Conservation (phyloP, 805 yeast species). For the Aciculoconidium aculeatum region DNA sequence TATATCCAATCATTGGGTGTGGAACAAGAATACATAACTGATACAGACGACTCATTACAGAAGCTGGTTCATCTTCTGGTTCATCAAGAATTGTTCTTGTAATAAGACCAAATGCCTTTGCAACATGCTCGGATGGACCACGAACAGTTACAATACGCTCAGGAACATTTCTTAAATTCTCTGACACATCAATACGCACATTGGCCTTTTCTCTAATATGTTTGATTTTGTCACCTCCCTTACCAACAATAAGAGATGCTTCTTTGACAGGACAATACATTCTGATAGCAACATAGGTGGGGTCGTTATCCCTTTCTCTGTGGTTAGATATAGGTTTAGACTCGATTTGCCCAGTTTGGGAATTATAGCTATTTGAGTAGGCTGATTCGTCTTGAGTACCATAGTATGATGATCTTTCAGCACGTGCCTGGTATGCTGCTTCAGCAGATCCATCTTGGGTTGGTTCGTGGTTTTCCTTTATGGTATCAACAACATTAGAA, state of each 20-base stretch:
- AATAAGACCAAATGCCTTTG: slow-evolving; percentile 74
- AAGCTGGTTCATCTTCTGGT: slow-evolving; percentile 58
- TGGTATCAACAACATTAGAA: too few species aligned
- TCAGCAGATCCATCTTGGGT: neutral
- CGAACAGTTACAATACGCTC: slow-evolving; percentile 70
- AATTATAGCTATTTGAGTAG: neutral
- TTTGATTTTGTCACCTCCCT: slow-evolving; percentile 69
- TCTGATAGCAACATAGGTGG: slow-evolving; percentile 61
- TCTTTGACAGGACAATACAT: slow-evolving; percentile 74
- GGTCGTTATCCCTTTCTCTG: slow-evolving; percentile 43
- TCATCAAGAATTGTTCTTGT: slow-evolving; percentile 62
- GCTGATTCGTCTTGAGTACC: neutral
- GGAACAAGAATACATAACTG: slow-evolving; percentile 64
- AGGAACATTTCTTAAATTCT: slow-evolving; percentile 62
- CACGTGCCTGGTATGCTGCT: too few species aligned
- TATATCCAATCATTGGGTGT: slow-evolving; percentile 71
- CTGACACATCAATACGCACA: slow-evolving; percentile 66
- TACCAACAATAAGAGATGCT: slow-evolving; percentile 71
- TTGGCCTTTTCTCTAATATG: slow-evolving; percentile 58
- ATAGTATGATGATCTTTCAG: neutral
- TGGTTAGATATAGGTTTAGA: slow-evolving; percentile 35
- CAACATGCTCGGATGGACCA: slow-evolving; percentile 73
- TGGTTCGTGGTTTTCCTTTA: too few species aligned
- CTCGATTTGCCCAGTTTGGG: neutral
- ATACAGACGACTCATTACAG: slow-evolving; percentile 47